Base-by-base conservation (phyloP, 441 rosid species). In the Macaranga tanarius region DNA sequence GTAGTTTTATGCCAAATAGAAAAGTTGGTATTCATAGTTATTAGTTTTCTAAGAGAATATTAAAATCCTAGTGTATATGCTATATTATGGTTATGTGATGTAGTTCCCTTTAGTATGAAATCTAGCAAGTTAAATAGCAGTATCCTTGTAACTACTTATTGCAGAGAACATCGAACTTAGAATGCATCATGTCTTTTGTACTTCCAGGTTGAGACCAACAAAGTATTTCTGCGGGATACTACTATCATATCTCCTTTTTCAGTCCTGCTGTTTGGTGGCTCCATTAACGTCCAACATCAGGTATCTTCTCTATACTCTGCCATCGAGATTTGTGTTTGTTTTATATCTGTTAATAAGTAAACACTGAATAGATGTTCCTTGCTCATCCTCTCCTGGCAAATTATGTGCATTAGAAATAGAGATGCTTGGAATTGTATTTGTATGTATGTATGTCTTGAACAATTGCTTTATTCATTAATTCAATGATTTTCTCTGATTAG, bases 211-310 rank as follows among this genome's bases (percentile, higher is more conserved):
- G 97, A 92, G 82, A 92, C 97, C 22, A 83, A 87, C 78, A 92
- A 78, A 79, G 90, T 94, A 23, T 94, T 88, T 85, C 81, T 94
- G 72, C 87, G 92, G 51, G 99, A 94, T 72, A 92, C 99, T 17
- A 89, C 95, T 31, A 71, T 92, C 72, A 83, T 89, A 80, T 90
- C 97, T 73, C 95, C 99, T 65, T 90, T 89, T 84, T 86, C 94
- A 6, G 85, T 94, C 77, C 84, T 94, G 75, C 83, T 94, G 71
- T 94, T 94, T 80, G 97, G 99, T 65, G 99, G 99, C 62, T 81
- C 87, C 75, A 86, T 94, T 78, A 91, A 81, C 64, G 73, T 94
- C 82, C 97, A 92, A 72, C 99, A 94, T 81, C 96, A 92, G 99
- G 99, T 90, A 84, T 38, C 59, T 40, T 69, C 48, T 65, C 22